phyloP scores from a whole-genome alignment of 2,329 filamentous ascomycete genomes.

The Xylariaceae sp. region DNA sequence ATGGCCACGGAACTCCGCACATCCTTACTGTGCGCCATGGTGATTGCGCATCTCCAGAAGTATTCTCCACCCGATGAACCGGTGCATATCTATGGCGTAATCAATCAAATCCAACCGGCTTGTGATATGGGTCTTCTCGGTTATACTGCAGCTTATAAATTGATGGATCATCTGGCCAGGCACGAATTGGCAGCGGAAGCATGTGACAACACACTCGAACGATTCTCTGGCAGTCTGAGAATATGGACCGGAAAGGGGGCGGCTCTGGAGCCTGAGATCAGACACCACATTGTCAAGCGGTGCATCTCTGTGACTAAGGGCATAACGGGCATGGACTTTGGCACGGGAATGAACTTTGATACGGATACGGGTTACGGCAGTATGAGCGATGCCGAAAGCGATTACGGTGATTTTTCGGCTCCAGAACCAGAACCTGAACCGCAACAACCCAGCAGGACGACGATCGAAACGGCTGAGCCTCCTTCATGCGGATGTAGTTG shows the following conservation, averaged over 20 bases:
- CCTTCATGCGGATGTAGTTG: conserved; percentile 14
- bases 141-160: conserved; percentile 53
- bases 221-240: conserved; percentile 51
- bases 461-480: neutral
- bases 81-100: conserved; percentile 45
- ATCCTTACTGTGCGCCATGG: conserved; percentile 55
- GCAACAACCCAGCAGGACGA: neutral
- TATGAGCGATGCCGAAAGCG: conserved; percentile 22
- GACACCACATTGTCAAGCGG: conserved; percentile 49
- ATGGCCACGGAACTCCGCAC: conserved; percentile 49
- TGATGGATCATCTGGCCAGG: conserved; percentile 49
- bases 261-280: conserved; percentile 47
- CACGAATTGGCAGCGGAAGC: conserved; percentile 44
- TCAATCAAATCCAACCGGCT: conserved; percentile 40
- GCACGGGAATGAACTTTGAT: conserved; percentile 57
- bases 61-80: conserved; percentile 39
- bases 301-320: conserved; percentile 53
- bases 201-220: conserved; percentile 48
- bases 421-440: neutral
- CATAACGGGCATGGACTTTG: conserved; percentile 54
- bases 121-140: conserved; percentile 51
- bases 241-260: conserved; percentile 54
- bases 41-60: conserved; percentile 52
- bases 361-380: conserved; percentile 52
- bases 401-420: conserved; percentile 8